Evolutionary conservation across 1,139 yeast genomes (phyloP).

Genomic region (Sugiyamaella pinicola): DNA sequence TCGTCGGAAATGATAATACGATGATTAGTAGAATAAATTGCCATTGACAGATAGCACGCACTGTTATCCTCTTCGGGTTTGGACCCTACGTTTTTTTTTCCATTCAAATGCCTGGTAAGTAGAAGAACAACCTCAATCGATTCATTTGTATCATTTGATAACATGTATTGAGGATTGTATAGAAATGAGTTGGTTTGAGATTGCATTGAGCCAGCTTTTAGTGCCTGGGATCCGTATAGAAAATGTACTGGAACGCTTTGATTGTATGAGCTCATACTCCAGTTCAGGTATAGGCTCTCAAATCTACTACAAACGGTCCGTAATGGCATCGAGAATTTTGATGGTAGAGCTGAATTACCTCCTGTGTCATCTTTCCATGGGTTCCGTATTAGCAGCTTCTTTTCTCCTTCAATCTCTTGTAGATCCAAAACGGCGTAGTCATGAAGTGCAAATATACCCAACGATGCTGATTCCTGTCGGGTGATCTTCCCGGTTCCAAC

Average conservation of each 20-base stretch:
- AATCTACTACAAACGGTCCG: slow-evolving; percentile 50
- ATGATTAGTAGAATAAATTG: slow-evolving; percentile 30
- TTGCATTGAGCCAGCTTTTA: slow-evolving; percentile 5
- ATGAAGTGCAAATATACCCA: slow-evolving; percentile 59
- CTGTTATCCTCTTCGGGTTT: background rate
- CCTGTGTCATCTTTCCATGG: slow-evolving; percentile 52
- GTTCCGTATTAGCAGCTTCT: slow-evolving; percentile 50
- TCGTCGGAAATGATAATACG: slow-evolving; percentile 30
- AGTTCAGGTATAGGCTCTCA: slow-evolving; percentile 63
- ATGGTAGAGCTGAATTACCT: background rate
- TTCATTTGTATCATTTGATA: slow-evolving; percentile 44
- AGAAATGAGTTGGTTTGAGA: slow-evolving; percentile 30
- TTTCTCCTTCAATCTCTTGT: slow-evolving; percentile 29
- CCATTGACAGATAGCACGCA: slow-evolving; percentile 30
- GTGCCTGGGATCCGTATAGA: slow-evolving; percentile 30
- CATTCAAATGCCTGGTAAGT: slow-evolving; percentile 43
- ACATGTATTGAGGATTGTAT: slow-evolving; percentile 53
- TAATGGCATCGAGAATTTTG: slow-evolving; percentile 40
- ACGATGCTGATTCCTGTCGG: slow-evolving; percentile 43
- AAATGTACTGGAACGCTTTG: slow-evolving; percentile 44
- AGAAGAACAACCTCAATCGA: slow-evolving; percentile 53
- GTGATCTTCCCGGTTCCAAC: slow-evolving; percentile 66
- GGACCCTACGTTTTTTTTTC: too few species aligned
- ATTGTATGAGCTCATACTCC: slow-evolving; percentile 55
- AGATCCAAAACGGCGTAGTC: slow-evolving; percentile 63